Base-by-base conservation (phyloP, 163 green algal species). In the Scenedesmus sp. region DNA sequence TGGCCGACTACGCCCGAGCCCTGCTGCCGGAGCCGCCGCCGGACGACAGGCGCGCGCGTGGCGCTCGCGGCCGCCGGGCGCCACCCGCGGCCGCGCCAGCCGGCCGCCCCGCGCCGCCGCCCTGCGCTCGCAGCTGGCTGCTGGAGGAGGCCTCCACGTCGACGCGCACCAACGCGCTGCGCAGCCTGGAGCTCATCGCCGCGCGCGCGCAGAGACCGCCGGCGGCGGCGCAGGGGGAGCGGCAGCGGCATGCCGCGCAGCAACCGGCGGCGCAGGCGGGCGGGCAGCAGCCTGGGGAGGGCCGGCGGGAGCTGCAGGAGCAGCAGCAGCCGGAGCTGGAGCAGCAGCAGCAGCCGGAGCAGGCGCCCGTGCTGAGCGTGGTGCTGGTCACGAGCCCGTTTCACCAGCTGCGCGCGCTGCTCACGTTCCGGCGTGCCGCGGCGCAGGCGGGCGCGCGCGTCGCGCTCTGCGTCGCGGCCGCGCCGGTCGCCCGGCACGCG, bases 361-460 rank as follows among this genome's bases (percentile, higher is more conserved):
- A 18, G 50, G 44, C 7, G 14, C 60, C 14, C 7, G 48, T 13
- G 63, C 28, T 10, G 4, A 20, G 24, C 10, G 63, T 80, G n/a
- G 56, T 83, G 18, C 28, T 87, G 15, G 60, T 84, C 4, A 87
- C 83, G 18, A 85, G 74, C 60, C 76, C 77, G 5, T 87, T 87
- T 26, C 83, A 87, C 26, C 83, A 87, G 58, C 24, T 75, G 39
- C 60, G 83, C 20, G 78, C 72, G 3, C 75, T 70, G 6, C 60
- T 47, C 10, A 63, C 66, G 2, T 81, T 85, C 54, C 34, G 34
- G 13, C 36, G 24, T 18, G 78, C 78, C 24, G 63, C 47, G 13
- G 57, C 39, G 47, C 28, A 85, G 17, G 42, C 54, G 22, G 63
- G 71, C 17, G 62, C 81, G 71, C 29, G 57, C 18, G 1, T 77